These are phyloP conservation scores for Plectosphaerella sp. DNA, from an alignment of 2,329 filamentous ascomycete genomes.

Conservation along the genomic window DNA sequence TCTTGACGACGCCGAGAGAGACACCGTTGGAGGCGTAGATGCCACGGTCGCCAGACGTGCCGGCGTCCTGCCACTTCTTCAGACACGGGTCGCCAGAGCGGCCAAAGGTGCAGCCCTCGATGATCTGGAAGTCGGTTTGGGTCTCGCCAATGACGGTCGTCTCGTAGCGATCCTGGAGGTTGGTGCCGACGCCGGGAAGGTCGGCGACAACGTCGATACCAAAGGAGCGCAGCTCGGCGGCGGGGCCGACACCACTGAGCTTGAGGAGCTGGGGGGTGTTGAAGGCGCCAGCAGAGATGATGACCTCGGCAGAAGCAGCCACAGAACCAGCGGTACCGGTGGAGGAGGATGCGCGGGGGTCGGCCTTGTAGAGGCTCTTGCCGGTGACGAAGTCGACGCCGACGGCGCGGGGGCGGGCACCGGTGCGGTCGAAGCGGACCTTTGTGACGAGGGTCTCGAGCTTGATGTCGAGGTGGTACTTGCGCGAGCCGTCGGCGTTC, in stretches of 20 bases:
- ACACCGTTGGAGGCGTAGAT: slow-evolving; percentile 28
- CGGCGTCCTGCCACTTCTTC: slow-evolving; percentile 21
- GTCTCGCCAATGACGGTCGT: slow-evolving; percentile 13
- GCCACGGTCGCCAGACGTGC: slow-evolving; percentile 14
- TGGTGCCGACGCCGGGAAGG: slow-evolving; percentile 59
- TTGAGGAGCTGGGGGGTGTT: slow-evolving; percentile 48
- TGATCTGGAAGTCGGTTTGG: slow-evolving; percentile 20
- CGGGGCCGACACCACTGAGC: slow-evolving; percentile 44
- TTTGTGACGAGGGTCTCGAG: slow-evolving; percentile 34
- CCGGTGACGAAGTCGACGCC: slow-evolving; percentile 39
- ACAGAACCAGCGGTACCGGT: slow-evolving; percentile 17
- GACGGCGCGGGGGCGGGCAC: slow-evolving; percentile 27
- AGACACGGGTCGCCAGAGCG: slow-evolving; percentile 27
- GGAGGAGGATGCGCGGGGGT: slow-evolving; percentile 25
- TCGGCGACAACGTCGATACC: slow-evolving; percentile 46
- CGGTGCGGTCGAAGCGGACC: slow-evolving; percentile 31
- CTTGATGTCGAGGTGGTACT: slow-evolving; percentile 31
- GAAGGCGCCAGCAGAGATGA: slow-evolving; percentile 44
- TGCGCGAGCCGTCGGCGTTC: slow-evolving; percentile 37
- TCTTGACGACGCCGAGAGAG: slow-evolving; percentile 22
- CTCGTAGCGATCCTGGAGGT: slow-evolving; percentile 30
- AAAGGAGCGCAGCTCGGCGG: slow-evolving; percentile 33
- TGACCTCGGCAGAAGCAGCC: slow-evolving; percentile 37
- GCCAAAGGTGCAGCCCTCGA: slow-evolving; percentile 21
- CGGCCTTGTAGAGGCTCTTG: slow-evolving; percentile 34